Percentiles rank a stretch among this genome's conserved stretches.
phyloP scores from a whole-genome alignment of 1,284 basidiomycete species.

The Rhodofomes roseus region DNA sequence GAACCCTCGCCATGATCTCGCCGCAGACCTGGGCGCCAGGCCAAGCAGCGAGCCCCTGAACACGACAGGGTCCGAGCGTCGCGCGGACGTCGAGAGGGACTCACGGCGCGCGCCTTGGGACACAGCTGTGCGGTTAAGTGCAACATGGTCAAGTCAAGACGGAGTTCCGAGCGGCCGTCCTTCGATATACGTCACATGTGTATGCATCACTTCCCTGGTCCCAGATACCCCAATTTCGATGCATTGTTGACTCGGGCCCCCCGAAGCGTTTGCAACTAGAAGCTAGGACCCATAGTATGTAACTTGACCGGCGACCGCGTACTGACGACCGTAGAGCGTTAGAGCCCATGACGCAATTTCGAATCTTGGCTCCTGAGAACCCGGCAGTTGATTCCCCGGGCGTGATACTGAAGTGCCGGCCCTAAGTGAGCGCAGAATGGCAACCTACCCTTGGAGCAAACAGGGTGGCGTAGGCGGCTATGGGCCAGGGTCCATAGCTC shows the following conservation, averaged over 20 bases:
- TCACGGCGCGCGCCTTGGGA: not conserved
- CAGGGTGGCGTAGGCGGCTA: too few relatives aligned
- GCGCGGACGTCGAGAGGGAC: not conserved
- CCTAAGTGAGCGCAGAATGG: too few relatives aligned
- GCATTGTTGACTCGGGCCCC: not conserved
- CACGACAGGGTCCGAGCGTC: not conserved
- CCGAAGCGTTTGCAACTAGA: not conserved
- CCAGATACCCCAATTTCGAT: not conserved
- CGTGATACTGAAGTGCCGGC: too few relatives aligned
- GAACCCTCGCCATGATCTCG: too few relatives aligned
- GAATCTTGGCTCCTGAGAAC: too few relatives aligned
- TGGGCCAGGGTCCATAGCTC: too few relatives aligned
- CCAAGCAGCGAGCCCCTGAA: not conserved
- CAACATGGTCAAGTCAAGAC: not conserved
- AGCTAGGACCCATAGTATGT: too few relatives aligned
- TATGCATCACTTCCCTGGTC: not conserved
- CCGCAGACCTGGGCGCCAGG: not conserved
- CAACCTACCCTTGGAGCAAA: too few relatives aligned
- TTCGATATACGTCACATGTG: not conserved
- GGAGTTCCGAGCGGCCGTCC: not conserved
- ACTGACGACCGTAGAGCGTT: too few relatives aligned
- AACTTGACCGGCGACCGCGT: too few relatives aligned
- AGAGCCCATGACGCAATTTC: too few relatives aligned
- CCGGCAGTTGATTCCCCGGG: too few relatives aligned
- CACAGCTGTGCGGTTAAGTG: not conserved